Percentiles rank a stretch among this genome's conserved stretches.
Evolutionary conservation across 305 asterid genomes (phyloP).

Genomic region (Solanum hybrid): DNA sequence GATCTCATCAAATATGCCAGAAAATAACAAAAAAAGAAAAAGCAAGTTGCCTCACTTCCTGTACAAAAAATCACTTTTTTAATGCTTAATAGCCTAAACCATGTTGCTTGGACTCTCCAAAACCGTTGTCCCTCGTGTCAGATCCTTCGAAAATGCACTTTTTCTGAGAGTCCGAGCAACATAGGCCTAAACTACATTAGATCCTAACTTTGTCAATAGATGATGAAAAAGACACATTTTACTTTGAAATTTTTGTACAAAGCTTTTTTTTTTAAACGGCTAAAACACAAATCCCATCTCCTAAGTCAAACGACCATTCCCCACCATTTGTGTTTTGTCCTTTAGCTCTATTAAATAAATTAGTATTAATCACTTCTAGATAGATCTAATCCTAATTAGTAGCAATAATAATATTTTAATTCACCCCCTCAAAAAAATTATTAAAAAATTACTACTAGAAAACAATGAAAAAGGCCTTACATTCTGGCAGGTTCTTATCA

Average conservation of each 20-base stretch:
- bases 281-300: slow-evolving; percentile 1
- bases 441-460: not conserved
- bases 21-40: not conserved
- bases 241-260: slow-evolving; percentile 9
- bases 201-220: slow-evolving; percentile 15
- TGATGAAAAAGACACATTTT: slow-evolving; percentile 18
- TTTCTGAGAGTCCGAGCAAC: not conserved
- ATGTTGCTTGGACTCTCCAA: not conserved
- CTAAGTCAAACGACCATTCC: slow-evolving; percentile 23
- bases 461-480: slow-evolving; percentile 5
- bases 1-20: not conserved
- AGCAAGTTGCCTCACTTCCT: not conserved
- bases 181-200: not conserved
- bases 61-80: not conserved
- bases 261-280: not conserved
- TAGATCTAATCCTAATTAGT: slow-evolving; percentile 13
- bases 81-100: not conserved
- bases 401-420: not conserved
- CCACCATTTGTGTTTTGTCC: slow-evolving; percentile 23
- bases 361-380: not conserved
- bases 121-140: not conserved
- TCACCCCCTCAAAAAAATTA: not conserved
- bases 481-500: slow-evolving; percentile 17
- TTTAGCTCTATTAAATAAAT: not conserved
- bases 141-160: not conserved